phyloP scores from a whole-genome alignment of 208 protist genomes.

The Trypanosomatidae sp. region DNA sequence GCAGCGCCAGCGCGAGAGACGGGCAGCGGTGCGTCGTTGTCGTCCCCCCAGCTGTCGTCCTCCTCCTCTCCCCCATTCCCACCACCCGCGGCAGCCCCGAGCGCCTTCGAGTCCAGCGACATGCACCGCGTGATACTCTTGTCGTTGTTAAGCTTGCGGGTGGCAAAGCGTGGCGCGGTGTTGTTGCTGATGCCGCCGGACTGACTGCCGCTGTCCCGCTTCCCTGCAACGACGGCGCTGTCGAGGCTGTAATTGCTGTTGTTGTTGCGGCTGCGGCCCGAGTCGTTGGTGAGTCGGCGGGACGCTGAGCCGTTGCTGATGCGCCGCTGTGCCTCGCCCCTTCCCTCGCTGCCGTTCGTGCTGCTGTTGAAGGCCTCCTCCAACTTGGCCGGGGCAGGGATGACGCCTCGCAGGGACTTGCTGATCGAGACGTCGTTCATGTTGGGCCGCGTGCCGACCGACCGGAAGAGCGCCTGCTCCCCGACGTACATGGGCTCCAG shows the following conservation, averaged over 20 bases:
- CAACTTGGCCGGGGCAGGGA: background rate
- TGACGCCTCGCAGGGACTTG: conserved; percentile 32
- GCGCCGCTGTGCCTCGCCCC: too few species aligned
- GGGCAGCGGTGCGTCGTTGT: background rate
- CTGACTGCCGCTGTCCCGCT: background rate
- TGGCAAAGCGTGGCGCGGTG: too few species aligned
- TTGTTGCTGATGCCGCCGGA: background rate
- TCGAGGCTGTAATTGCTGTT: conserved; percentile 26
- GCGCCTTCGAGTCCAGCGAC: conserved; percentile 40
- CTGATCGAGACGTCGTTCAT: conserved; percentile 31
- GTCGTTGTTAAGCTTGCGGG: too few species aligned
- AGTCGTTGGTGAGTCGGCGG: too few species aligned
- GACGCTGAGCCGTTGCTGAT: too few species aligned
- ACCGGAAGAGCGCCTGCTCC: conserved; percentile 39
- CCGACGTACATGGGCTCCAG: conserved; percentile 42
- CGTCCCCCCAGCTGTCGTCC: conserved; percentile 44
- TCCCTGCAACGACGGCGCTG: background rate
- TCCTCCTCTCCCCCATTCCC: conserved; percentile 18
- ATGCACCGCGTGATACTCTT: conserved; percentile 4
- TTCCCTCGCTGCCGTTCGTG: too few species aligned
- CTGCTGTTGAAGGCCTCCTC: background rate
- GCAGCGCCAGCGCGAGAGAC: background rate
- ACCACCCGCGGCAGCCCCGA: conserved; percentile 3
- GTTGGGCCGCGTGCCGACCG: conserved; percentile 21
- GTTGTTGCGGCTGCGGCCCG: background rate